phyloP scores from a whole-genome alignment of 768 basidiomycete genomes.

The Mycena galericulata region DNA sequence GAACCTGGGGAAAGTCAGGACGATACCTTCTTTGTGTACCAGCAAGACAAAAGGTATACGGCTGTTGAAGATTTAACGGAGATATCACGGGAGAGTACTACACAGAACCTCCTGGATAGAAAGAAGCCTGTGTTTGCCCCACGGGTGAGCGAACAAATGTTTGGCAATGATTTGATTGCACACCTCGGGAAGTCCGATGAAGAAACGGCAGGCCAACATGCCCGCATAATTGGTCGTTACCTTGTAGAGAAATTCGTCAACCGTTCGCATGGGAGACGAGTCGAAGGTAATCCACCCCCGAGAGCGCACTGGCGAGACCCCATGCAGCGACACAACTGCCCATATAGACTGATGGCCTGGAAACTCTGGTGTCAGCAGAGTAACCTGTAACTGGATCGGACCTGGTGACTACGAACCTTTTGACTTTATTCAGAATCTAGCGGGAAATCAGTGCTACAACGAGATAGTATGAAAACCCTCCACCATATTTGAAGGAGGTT shows the following conservation, averaged over 20 bases:
- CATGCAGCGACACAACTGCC: slow-evolving; percentile 57
- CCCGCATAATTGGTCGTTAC: slow-evolving; percentile 56
- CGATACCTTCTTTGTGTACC: slow-evolving; percentile 68
- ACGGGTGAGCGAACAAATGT: not conserved
- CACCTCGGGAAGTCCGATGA: slow-evolving; percentile 73
- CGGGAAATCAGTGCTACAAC: not conserved
- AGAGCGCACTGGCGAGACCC: slow-evolving; percentile 59
- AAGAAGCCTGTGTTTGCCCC: slow-evolving; percentile 57
- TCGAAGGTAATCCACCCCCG: slow-evolving; percentile 42
- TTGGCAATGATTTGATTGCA: not conserved
- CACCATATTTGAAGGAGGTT: slow-evolving; percentile 61
- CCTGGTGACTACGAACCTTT: slow-evolving; percentile 1
- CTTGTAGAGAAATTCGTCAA: too few species aligned
- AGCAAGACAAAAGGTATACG: slow-evolving; percentile 60
- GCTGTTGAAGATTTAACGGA: slow-evolving; percentile 28
- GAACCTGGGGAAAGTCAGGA: not conserved
- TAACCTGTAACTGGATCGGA: not conserved
- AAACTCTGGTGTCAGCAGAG: not conserved
- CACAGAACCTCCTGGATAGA: slow-evolving; percentile 63
- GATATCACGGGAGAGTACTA: not conserved
- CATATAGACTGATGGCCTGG: slow-evolving; percentile 58
- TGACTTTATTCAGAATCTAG: slow-evolving; percentile 30
- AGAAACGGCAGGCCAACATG: slow-evolving; percentile 67
- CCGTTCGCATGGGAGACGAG: not conserved
- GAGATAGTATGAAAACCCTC: not conserved